These are phyloP conservation scores for Didymella keratinophila DNA, from an alignment of 2,329 filamentous ascomycete genomes.

Conservation along the genomic window DNA sequence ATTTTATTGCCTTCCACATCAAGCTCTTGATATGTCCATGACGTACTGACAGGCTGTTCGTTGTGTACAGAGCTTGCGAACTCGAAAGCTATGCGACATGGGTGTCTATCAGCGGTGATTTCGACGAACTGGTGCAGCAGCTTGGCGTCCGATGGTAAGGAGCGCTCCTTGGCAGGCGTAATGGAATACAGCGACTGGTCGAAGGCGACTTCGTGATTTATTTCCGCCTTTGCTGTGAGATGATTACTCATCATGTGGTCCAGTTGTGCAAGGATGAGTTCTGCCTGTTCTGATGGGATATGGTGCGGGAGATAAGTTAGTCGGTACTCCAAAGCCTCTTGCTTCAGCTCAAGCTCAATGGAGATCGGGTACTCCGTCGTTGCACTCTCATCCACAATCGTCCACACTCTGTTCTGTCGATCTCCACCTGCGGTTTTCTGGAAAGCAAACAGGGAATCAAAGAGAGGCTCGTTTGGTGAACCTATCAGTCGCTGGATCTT, in stretches of 20 bases:
- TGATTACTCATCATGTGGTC: slow-evolving; percentile 71
- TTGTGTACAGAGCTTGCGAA: slow-evolving; percentile 70
- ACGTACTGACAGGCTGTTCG: slow-evolving; percentile 55
- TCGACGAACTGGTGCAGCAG: slow-evolving; percentile 85
- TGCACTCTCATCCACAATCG: slow-evolving; percentile 69
- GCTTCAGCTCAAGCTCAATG: slow-evolving; percentile 73
- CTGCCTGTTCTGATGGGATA: slow-evolving; percentile 73
- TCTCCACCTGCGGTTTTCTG: slow-evolving; percentile 64
- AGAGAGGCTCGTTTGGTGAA: slow-evolving; percentile 69
- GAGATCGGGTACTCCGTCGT: slow-evolving; percentile 81
- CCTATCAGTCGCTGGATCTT: slow-evolving; percentile 77
- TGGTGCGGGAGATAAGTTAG: slow-evolving; percentile 71
- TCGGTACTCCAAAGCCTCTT: slow-evolving; percentile 64
- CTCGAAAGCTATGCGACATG: slow-evolving; percentile 73
- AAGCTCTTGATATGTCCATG: slow-evolving; percentile 79
- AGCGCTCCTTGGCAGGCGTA: slow-evolving; percentile 65
- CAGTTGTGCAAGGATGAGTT: slow-evolving; percentile 73
- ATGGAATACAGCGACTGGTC: slow-evolving; percentile 66
- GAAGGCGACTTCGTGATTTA: slow-evolving; percentile 51
- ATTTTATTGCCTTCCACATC: slow-evolving; percentile 75
- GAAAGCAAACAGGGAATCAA: slow-evolving; percentile 86
- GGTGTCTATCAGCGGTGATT: slow-evolving; percentile 61
- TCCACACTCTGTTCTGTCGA: slow-evolving; percentile 60
- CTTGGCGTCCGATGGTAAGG: slow-evolving; percentile 64
- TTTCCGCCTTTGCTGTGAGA: slow-evolving; percentile 56